phyloP scores from a whole-genome alignment of 2,329 filamentous ascomycete genomes.

The Claviceps paspali region DNA sequence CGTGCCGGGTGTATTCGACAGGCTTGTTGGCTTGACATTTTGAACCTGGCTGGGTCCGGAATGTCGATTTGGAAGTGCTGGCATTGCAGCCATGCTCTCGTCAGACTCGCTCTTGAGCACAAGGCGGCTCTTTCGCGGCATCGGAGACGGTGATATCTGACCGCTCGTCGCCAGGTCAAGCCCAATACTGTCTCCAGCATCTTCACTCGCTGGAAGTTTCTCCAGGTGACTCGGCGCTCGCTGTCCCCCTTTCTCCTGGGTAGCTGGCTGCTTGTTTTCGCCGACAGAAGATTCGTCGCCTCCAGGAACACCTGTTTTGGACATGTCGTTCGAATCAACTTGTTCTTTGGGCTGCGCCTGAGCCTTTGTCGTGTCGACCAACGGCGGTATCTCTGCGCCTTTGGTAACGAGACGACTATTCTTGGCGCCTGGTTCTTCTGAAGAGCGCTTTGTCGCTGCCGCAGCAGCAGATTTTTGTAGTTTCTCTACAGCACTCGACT shows the following conservation, averaged over 20 bases:
- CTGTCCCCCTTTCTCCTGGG: not conserved
- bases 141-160: slow-evolving; percentile 3
- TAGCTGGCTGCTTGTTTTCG: not conserved
- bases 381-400: not conserved
- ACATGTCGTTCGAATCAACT: not conserved
- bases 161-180: not conserved
- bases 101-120: not conserved
- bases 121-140: slow-evolving; percentile 1
- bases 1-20: not conserved
- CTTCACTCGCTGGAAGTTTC: not conserved
- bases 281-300: not conserved
- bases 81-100: not conserved
- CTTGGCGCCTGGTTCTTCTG: not conserved
- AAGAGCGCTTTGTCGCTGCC: slow-evolving; percentile 5
- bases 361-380: not conserved
- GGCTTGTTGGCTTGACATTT: not conserved
- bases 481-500: slow-evolving; percentile 8
- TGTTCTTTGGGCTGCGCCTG: not conserved
- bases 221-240: not conserved
- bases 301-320: not conserved
- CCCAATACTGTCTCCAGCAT: slow-evolving; percentile 2
- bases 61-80: not conserved
- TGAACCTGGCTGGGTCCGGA: not conserved
- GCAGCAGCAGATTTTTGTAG: slow-evolving; percentile 15
- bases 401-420: not conserved